Conservation (phyloP, 108 stramenopile genomes). For the Cyclotella cryptica region DNA sequence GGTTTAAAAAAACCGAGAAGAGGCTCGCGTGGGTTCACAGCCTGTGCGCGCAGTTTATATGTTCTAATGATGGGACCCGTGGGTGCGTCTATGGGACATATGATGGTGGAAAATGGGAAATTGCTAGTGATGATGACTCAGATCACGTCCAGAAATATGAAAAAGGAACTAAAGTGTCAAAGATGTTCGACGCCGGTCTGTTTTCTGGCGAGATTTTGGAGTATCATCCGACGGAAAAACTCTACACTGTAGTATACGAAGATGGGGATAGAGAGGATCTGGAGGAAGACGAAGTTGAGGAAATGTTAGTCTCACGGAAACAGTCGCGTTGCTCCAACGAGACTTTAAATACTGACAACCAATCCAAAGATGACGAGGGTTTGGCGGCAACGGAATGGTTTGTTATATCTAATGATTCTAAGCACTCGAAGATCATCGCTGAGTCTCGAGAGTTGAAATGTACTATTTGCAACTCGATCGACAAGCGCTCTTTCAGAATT, state of each 20-base stretch:
- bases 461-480: conserved; percentile 14
- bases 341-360: background rate
- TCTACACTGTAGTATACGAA: conserved; percentile 12
- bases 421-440: background rate
- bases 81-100: conserved; percentile 47
- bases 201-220: conserved; percentile 6
- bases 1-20: conserved; percentile 15
- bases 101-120: conserved; percentile 26
- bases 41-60: conserved; percentile 52
- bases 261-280: conserved; percentile 20
- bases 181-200: background rate
- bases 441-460: conserved; percentile 28
- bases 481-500: conserved; percentile 27
- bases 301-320: conserved; percentile 10
- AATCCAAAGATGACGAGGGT: background rate
- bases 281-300: conserved; percentile 1
- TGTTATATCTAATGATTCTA: background rate
- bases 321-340: background rate
- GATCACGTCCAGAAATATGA: conserved; percentile 14
- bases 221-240: background rate
- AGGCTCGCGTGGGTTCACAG: conserved; percentile 68
- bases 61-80: conserved; percentile 1
- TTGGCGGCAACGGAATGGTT: conserved; percentile 11
- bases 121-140: conserved; percentile 14
- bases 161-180: background rate